These are phyloP conservation scores for Zygnema cylindricum DNA, from an alignment of 139 green algal species.

Conservation along the genomic window DNA sequence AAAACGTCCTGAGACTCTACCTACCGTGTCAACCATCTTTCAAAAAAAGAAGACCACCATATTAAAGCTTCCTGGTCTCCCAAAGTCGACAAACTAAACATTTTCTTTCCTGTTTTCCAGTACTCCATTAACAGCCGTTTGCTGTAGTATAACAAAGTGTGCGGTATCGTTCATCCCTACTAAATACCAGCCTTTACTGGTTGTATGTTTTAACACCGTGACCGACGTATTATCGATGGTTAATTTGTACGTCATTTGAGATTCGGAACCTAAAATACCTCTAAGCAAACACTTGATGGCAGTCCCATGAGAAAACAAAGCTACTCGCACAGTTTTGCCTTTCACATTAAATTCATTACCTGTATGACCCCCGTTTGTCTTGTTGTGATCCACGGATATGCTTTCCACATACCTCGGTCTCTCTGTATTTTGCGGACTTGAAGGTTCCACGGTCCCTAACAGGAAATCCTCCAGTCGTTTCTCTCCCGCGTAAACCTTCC, in stretches of 20 bases:
- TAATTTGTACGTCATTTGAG: slow-evolving; percentile 49
- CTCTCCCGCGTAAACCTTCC: too few relatives aligned
- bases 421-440: too few relatives aligned
- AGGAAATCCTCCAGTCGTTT: too few relatives aligned
- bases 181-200: slow-evolving; percentile 43
- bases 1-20: neutral
- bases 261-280: slow-evolving; percentile 33
- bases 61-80: neutral
- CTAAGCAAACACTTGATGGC: slow-evolving; percentile 60
- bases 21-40: neutral
- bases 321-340: slow-evolving; percentile 12
- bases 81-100: slow-evolving; percentile 20
- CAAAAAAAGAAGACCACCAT: neutral
- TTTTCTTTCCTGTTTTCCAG: neutral
- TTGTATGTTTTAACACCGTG: slow-evolving; percentile 19
- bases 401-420: too few relatives aligned
- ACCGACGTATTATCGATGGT: slow-evolving; percentile 46
- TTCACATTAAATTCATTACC: neutral
- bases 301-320: slow-evolving; percentile 47
- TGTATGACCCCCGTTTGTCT: neutral
- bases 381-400: too few relatives aligned
- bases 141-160: slow-evolving; percentile 72
- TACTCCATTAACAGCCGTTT: neutral
- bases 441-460: too few relatives aligned
- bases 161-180: slow-evolving; percentile 52